Conservation (phyloP, 495 filamentous ascomycete species). For the Tuber microsphaerosporum region DNA sequence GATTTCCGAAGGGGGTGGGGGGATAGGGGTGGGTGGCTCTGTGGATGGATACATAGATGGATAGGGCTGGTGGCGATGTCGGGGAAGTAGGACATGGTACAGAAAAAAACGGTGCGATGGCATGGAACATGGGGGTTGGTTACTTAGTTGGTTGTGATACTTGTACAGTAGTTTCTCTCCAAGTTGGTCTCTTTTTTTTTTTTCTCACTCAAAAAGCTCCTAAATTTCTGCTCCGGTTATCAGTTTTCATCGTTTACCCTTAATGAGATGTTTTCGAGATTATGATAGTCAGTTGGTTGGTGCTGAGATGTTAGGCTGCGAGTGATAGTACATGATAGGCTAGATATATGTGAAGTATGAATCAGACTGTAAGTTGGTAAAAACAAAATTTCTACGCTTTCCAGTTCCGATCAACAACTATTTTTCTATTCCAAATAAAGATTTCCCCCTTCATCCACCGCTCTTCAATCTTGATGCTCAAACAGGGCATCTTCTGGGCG, state of each 20-base stretch:
- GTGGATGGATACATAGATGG: background rate
- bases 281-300: background rate
- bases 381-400: background rate
- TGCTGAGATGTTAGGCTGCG: background rate
- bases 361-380: no score
- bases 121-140: background rate
- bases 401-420: background rate
- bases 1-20: background rate
- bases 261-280: background rate
- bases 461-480: background rate
- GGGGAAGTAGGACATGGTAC: background rate
- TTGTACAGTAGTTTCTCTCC: background rate
- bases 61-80: background rate
- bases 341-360: background rate
- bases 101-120: background rate
- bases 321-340: background rate
- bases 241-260: background rate
- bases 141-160: background rate
- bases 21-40: background rate
- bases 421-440: background rate
- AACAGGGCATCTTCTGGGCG: background rate
- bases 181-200: background rate
- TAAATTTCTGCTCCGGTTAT: background rate
- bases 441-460: background rate
- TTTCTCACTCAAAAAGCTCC: background rate